Base-by-base conservation (phyloP, 1,139 yeast species). In the Nadsonia starkeyi-henricii region DNA sequence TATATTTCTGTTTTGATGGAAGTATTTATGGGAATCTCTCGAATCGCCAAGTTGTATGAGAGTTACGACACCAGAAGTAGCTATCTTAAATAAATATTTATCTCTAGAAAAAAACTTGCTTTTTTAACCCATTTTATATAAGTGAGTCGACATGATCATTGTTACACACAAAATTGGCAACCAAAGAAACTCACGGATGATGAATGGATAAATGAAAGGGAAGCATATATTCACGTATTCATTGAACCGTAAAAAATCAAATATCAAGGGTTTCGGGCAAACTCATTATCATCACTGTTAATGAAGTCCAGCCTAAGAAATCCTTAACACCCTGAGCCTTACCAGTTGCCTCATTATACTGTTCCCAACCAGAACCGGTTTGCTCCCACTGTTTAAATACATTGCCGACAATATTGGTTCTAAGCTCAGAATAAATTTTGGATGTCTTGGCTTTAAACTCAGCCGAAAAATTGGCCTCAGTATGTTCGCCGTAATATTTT, bases 241-340 rank as follows among this genome's bases (percentile, higher is more conserved):
- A 9, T 9, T 23, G 28, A 33, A 33, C 12, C 15, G 4, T 7
- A 15, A 4, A 33, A 37, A 45, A 20, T 15, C 12, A 19, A n/a
- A 15, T 28, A 26, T 50, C 45, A 36, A 62, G 42, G 20, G 46
- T 49, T 53, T 75, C 78, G 1, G 91, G 89, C 85, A 84, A 78
- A 47, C 74, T 73, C 93, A 93, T 84, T 62, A 91, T 84, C 56
- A 79, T 72, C 13, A 85, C 77, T 3, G 85, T 82, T 52, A 88
- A 66, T 0, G 95, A 79, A 0, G 96, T 81, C 98, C 98, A 91
- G 2, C 98, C 98, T 45, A 88, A 71, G 66, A 91, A 91, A 61
- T 86, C 91, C 62, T 84, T 81, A 3, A 91, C 93, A 8, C 97
- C 88, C 57, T 78, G 77, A 1, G 89, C 85, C 2, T 65, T 62